phyloP scores from a whole-genome alignment of 257 asterid species.

The Lycium barbarum region DNA sequence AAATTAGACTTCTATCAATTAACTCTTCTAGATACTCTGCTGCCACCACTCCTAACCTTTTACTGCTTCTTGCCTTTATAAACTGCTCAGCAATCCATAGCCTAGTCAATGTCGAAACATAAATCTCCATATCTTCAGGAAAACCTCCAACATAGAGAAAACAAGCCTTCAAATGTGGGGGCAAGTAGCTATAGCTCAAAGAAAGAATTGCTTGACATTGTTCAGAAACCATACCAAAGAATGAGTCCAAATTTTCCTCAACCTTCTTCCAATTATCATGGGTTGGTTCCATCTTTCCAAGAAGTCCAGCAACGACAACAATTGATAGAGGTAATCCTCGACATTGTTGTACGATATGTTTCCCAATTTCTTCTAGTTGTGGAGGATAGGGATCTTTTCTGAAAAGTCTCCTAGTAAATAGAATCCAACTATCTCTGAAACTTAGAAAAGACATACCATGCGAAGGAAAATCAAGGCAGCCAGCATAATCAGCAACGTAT shows the following conservation, averaged over 20 bases:
- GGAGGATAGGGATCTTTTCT: background rate
- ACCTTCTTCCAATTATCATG: background rate
- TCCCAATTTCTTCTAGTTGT: background rate
- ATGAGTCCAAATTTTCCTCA: slow-evolving; percentile 4
- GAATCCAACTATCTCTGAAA: slow-evolving; percentile 10
- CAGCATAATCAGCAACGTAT: background rate
- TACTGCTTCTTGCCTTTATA: background rate
- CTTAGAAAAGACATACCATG: background rate
- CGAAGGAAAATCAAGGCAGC: background rate
- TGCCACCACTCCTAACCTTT: background rate
- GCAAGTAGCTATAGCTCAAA: slow-evolving; percentile 28
- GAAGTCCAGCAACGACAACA: slow-evolving; percentile 2
- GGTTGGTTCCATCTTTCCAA: background rate
- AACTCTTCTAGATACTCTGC: slow-evolving; percentile 27
- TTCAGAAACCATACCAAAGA: background rate
- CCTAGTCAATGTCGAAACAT: background rate
- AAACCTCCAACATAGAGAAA: slow-evolving; percentile 32
- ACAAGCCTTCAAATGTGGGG: slow-evolving; percentile 28
- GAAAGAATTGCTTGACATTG: background rate
- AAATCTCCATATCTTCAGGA: slow-evolving; percentile 7
- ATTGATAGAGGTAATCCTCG: slow-evolving; percentile 17
- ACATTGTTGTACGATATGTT: background rate
- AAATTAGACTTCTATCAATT: slow-evolving; percentile 29
- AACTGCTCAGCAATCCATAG: slow-evolving; percentile 36
- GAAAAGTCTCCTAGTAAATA: background rate